These are phyloP conservation scores for Byssochlamys sp. DNA, from an alignment of 2,329 filamentous ascomycete genomes.

Conservation along the genomic window DNA sequence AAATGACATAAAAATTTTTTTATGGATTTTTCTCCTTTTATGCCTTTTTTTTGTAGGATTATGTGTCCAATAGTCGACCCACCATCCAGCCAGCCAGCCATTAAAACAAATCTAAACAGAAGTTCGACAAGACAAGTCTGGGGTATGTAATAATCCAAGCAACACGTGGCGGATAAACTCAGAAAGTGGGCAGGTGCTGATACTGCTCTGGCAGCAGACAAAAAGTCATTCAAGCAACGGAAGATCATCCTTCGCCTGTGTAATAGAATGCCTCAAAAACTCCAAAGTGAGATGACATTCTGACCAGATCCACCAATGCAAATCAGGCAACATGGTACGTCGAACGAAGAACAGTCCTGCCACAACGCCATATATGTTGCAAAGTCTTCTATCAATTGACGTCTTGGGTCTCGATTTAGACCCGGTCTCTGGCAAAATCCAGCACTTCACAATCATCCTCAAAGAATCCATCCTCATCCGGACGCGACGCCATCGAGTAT, in stretches of 20 bases:
- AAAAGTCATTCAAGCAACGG: background rate
- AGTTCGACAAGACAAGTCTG: background rate
- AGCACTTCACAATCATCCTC: slow-evolving; percentile 88
- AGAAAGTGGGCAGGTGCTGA: background rate
- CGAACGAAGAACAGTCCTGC: background rate
- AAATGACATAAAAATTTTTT: background rate
- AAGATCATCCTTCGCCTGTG: background rate
- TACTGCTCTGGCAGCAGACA: background rate
- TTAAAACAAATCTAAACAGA: background rate
- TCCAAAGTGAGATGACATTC: background rate
- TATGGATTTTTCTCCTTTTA: background rate
- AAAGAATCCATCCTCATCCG: slow-evolving; percentile 63
- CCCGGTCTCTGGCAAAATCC: slow-evolving; percentile 62
- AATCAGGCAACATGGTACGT: background rate
- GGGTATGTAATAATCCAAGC: background rate
- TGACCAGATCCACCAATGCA: background rate
- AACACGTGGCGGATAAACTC: background rate
- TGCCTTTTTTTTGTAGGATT: background rate
- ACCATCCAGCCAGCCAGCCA: background rate
- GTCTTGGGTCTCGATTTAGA: slow-evolving; percentile 21
- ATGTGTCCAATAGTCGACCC: background rate
- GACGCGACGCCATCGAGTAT: slow-evolving; percentile 23
- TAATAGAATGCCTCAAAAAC: background rate
- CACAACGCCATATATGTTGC: slow-evolving; percentile 2
- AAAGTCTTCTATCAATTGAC: slow-evolving; percentile 1